Percentiles rank a stretch among this genome's conserved stretches.
Conservation (phyloP, 768 basidiomycete genomes). For the Tephrocybe rancida region DNA sequence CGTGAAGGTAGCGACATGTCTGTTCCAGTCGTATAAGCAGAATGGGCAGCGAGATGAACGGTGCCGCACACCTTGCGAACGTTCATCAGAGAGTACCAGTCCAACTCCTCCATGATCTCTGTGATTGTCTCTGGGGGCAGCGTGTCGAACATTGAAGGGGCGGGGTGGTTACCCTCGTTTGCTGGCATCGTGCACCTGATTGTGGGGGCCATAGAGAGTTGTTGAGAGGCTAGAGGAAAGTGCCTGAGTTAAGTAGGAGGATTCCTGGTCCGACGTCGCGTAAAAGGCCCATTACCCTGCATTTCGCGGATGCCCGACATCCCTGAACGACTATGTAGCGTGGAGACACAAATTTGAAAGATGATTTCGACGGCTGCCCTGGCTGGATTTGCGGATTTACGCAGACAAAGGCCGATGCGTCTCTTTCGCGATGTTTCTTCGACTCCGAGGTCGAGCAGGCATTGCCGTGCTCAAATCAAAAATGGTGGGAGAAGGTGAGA, state of each 20-base stretch:
- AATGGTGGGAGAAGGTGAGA: too few species aligned
- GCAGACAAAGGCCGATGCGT: neutral
- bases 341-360: neutral
- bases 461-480: too few species aligned
- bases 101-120: slow-evolving; percentile 6
- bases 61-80: slow-evolving; percentile 2
- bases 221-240: neutral
- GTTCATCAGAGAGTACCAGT: slow-evolving; percentile 13
- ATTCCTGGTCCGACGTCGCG: neutral
- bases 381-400: neutral
- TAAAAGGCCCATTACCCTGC: neutral
- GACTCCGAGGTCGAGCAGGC: too few species aligned
- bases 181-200: neutral
- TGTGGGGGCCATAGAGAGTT: neutral
- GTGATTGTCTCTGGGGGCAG: slow-evolving; percentile 7
- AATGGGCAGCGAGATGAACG: too few species aligned
- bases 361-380: neutral
- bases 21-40: neutral
- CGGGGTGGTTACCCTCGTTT: neutral
- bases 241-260: neutral
- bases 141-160: neutral
- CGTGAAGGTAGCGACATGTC: slow-evolving; percentile 5
- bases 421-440: too few species aligned
- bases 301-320: neutral
- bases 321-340: neutral